These are phyloP conservation scores for Leucoagaricus sp. DNA, from an alignment of 1,284 basidiomycete species.

Conservation along the genomic window DNA sequence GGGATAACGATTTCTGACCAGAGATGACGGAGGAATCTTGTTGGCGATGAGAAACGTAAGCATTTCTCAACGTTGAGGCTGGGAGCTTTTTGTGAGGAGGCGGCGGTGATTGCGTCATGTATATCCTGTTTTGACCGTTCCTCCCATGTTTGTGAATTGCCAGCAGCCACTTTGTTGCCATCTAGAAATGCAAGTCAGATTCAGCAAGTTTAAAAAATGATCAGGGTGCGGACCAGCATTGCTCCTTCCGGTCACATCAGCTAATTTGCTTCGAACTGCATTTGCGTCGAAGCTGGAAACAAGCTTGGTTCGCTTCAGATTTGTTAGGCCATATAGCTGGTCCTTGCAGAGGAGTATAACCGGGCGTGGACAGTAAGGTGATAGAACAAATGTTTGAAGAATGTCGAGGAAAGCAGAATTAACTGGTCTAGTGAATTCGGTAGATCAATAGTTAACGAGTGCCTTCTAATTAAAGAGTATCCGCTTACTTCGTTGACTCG, in stretches of 20 bases:
- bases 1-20: constrained; percentile 61
- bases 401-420: constrained; percentile 53
- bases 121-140: constrained; percentile 40
- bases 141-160: constrained; percentile 19
- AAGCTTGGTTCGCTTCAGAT: constrained; percentile 10
- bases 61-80: constrained; percentile 65
- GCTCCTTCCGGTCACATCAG: constrained; percentile 7
- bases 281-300: constrained; percentile 32
- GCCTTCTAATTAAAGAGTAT: too few relatives aligned
- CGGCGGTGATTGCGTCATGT: constrained; percentile 52
- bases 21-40: constrained; percentile 59
- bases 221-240: background rate
- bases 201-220: background rate
- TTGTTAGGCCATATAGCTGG: constrained; percentile 8
- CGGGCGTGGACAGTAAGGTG: constrained; percentile 61
- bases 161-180: background rate
- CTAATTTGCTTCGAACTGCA: constrained; percentile 43
- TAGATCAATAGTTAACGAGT: background rate
- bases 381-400: constrained; percentile 64
- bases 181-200: background rate
- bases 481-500: constrained; percentile 50
- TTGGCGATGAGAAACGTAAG: constrained; percentile 53
- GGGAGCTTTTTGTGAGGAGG: constrained; percentile 62
- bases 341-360: constrained; percentile 64
- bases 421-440: constrained; percentile 29